phyloP scores from a whole-genome alignment of 2,329 filamentous ascomycete species.

The Teratosphaeria nubilosa region DNA sequence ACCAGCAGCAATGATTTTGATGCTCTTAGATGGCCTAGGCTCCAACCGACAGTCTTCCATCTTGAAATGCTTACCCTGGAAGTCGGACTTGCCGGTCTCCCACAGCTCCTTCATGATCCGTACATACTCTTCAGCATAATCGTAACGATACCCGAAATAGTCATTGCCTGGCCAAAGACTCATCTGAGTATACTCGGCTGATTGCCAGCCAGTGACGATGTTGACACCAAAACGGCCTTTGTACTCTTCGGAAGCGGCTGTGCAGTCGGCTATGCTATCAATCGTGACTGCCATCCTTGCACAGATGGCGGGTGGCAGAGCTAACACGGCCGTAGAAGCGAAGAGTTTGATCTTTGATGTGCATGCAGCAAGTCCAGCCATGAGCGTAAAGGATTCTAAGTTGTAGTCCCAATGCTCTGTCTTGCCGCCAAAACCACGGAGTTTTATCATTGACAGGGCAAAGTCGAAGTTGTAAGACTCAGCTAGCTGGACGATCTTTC shows the following conservation, averaged over 20 bases:
- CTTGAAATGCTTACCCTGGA: constrained; percentile 9
- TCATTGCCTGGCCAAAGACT: constrained; percentile 8
- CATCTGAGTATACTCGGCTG: constrained; percentile 9
- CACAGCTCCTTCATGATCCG: constrained; percentile 9
- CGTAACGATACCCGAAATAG: constrained; percentile 8
- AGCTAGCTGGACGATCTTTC: constrained; percentile 6
- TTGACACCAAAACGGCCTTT: constrained; percentile 8
- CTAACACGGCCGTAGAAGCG: neutral
- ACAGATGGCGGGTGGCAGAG: constrained; percentile 4
- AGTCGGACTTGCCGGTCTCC: constrained; percentile 4
- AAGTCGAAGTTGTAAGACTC: constrained; percentile 7
- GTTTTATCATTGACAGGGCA: constrained; percentile 9
- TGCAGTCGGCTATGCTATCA: constrained; percentile 3
- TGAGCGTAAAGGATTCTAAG: constrained; percentile 8
- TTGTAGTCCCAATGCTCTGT: constrained; percentile 10
- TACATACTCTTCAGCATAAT: constrained; percentile 9
- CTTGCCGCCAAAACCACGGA: constrained; percentile 8
- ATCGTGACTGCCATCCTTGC: constrained; percentile 8
- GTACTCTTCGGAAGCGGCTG: neutral
- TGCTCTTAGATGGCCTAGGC: constrained; percentile 1
- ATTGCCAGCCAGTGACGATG: constrained; percentile 10
- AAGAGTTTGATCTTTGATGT: neutral
- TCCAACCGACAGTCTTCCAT: constrained; percentile 10
- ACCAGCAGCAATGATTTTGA: constrained; percentile 8
- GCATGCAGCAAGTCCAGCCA: neutral